phyloP scores from a whole-genome alignment of 225 moss, liverwort and hornwort genomes.

The Pseudisothecium myosuroides region DNA sequence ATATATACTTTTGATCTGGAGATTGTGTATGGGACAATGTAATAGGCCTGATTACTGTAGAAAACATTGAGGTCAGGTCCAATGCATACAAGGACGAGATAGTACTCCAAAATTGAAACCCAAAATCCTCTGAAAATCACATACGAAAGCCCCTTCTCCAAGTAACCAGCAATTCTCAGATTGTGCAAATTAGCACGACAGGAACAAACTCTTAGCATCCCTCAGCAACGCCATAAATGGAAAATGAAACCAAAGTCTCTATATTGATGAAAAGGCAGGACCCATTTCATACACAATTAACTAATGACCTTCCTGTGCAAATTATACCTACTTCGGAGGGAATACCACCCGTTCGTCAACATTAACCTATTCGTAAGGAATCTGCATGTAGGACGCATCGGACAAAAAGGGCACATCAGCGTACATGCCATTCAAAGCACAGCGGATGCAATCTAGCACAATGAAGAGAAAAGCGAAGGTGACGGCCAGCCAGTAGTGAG shows the following conservation, averaged over 20 bases:
- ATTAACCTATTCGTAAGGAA: constrained; percentile 71
- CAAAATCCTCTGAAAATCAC: neutral
- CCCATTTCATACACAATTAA: neutral
- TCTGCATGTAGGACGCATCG: constrained; percentile 99
- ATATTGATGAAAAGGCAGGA: neutral
- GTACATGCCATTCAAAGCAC: constrained; percentile 97
- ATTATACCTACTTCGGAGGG: neutral
- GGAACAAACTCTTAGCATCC: neutral
- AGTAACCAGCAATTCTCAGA: neutral
- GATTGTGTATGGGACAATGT: neutral
- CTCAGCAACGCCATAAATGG: neutral
- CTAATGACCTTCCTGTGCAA: neutral
- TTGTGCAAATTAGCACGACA: neutral
- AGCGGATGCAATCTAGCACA: constrained; percentile 90
- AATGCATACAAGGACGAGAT: neutral
- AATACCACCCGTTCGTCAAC: neutral
- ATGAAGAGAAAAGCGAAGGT: constrained; percentile 85
- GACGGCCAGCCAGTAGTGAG: constrained; percentile 95
- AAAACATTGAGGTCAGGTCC: neutral
- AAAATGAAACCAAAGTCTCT: neutral
- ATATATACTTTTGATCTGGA: too few species aligned
- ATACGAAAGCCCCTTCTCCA: neutral
- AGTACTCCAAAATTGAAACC: neutral
- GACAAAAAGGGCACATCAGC: constrained; percentile 99
- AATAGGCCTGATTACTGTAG: neutral